A percentile compares a stretch with the other conserved stretches of the same genome.
phyloP scores from a whole-genome alignment of 2,329 filamentous ascomycete species.

The Nemania abortiva region DNA sequence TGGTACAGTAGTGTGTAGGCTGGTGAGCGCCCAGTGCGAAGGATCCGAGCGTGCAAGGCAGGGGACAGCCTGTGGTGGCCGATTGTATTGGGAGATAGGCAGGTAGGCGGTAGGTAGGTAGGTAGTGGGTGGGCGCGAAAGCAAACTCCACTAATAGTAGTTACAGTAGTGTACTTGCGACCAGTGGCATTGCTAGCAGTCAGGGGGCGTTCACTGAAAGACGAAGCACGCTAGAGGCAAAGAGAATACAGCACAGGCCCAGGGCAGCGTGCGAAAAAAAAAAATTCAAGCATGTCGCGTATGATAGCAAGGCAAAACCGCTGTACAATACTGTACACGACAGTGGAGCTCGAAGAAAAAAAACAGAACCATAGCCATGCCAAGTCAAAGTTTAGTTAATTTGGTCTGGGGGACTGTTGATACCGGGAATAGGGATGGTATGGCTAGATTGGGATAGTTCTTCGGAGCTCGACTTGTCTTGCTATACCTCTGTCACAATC shows the following conservation, averaged over 20 bases:
- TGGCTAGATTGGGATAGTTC: constrained; percentile 18
- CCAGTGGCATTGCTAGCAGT: constrained; percentile 13
- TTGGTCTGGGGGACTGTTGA: constrained; percentile 18
- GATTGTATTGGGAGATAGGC: neutral
- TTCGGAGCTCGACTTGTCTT: constrained; percentile 27
- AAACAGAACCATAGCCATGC: constrained; percentile 21
- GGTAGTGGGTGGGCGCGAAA: constrained; percentile 12
- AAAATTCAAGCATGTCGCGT: constrained; percentile 32
- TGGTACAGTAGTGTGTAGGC: constrained; percentile 33
- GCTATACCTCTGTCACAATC: constrained; percentile 25
- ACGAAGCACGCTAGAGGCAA: constrained; percentile 28
- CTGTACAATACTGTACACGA: constrained; percentile 13
- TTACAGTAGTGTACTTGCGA: constrained; percentile 14
- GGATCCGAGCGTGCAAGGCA: constrained; percentile 14
- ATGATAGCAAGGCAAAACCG: constrained; percentile 20
- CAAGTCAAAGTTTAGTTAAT: constrained; percentile 24
- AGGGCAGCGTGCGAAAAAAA: constrained; percentile 23
- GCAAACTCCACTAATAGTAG: constrained; percentile 25
- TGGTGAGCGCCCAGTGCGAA: constrained; percentile 32
- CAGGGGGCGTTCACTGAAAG: constrained; percentile 27
- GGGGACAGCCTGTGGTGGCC: constrained; percentile 12
- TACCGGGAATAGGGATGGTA: constrained; percentile 15
- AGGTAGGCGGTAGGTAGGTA: neutral
- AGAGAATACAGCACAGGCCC: constrained; percentile 9
- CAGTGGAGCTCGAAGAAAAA: constrained; percentile 23